Evolutionary conservation across 768 basidiomycete species (phyloP), one percentile per base, ranked within the genome.

Genomic region (Collybiopsis luxurians): DNA sequence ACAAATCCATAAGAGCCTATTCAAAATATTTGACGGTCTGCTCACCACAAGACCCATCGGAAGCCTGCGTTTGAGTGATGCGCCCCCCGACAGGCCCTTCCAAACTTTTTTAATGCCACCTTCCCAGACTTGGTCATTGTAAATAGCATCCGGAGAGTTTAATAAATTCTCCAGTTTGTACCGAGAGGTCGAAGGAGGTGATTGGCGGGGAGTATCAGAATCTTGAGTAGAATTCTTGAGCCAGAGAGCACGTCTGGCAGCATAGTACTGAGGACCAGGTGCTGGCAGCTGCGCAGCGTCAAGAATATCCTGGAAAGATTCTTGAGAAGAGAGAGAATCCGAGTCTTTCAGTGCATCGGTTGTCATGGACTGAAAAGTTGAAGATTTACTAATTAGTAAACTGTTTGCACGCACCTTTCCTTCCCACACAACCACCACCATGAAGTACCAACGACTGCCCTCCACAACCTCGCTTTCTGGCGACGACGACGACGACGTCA

Each of bases 381-480:
- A 53, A 17, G 40, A 27, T 12, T 19, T 24, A 21, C 19, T 45
- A 30, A 34, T 26, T n/a, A 50, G 38, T 52, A 39, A 46, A 45
- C 21, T 23, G 36, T 19, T 24, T 38, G 38, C 31, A 51, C 17
- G 36, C 24, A 21, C 50, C 60, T 54, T 56, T 66, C 64, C 60
- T 65, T 61, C 63, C 15, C 50, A 36, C n/a, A 21, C 38, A 30
- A 15, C 23, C 23, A 51, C 74, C 67, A 65, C 67, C 63, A 67
- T 76, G 63, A 70, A 71, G 63, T 80, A 81, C 70, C 72, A 87
- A 75, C 64, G 80, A 72, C 77, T 82, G n/a, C 86, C 87, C 61
- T 90, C 89, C 4, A 83, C 79, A 9, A 89, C 86, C n/a, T 90
- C 90, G 17, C 77, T 90, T 60, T 90, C 89, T 31, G 89, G 89